Conservation (phyloP, 2,329 filamentous ascomycete species). For the Westerdykella ornata region DNA sequence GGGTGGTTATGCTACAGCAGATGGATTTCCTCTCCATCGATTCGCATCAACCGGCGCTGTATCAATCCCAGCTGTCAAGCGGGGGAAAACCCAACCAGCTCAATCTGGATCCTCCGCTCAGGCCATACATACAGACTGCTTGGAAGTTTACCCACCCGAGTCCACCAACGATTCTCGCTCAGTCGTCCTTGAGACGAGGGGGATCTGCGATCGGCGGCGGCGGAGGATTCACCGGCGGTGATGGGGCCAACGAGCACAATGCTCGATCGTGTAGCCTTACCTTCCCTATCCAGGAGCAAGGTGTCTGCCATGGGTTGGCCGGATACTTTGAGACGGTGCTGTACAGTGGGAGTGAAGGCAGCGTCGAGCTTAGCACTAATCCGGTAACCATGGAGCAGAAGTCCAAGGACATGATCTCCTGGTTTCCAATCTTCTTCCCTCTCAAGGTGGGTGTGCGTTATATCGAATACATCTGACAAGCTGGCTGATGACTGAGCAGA, state of each 20-base stretch:
- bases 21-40: slow-evolving; percentile 73
- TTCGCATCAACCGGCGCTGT: slow-evolving; percentile 27
- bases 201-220: slow-evolving; percentile 62
- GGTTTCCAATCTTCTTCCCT: slow-evolving; percentile 98
- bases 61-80: slow-evolving; percentile 48
- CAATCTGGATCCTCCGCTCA: slow-evolving; percentile 26
- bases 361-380: slow-evolving; percentile 84
- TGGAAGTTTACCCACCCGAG: slow-evolving; percentile 79
- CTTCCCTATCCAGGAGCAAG: slow-evolving; percentile 71
- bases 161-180: slow-evolving; percentile 52
- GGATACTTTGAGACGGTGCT: slow-evolving; percentile 98
- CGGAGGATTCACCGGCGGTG: slow-evolving; percentile 66
- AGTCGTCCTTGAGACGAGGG: slow-evolving; percentile 50
- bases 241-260: slow-evolving; percentile 88
- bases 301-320: slow-evolving; percentile 81
- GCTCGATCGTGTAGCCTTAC: slow-evolving; percentile 68
- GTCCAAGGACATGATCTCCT: slow-evolving; percentile 97
- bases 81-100: slow-evolving; percentile 27
- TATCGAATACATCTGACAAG: not conserved
- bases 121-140: slow-evolving; percentile 58
- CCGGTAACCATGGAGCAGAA: slow-evolving; percentile 87
- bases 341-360: slow-evolving; percentile 55
- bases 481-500: slow-evolving; percentile 45
- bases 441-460: slow-evolving; percentile 61
- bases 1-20: slow-evolving; percentile 87